These are phyloP conservation scores for Leishmania lainsoni DNA, from an alignment of 208 protist genomes.

Conservation along the genomic window DNA sequence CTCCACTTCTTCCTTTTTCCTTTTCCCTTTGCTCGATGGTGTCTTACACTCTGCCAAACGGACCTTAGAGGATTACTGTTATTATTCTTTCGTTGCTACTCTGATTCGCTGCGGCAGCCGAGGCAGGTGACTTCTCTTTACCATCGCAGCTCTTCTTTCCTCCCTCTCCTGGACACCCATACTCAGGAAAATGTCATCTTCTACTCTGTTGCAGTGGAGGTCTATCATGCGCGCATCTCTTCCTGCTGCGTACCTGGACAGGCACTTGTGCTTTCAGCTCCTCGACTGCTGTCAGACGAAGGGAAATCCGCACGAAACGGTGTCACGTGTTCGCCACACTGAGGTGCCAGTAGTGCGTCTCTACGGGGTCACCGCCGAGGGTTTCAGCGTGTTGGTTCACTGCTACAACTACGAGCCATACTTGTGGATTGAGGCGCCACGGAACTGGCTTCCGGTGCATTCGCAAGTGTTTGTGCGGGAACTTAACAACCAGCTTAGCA, in stretches of 20 bases:
- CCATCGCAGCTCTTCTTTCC: neutral
- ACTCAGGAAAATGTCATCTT: constrained; percentile 19
- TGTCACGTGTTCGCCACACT: constrained; percentile 70
- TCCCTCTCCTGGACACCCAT: neutral
- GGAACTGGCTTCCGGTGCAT: constrained; percentile 76
- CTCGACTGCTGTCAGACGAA: constrained; percentile 90
- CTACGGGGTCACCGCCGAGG: constrained; percentile 93
- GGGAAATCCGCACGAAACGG: constrained; percentile 51
- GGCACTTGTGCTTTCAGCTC: constrained; percentile 81
- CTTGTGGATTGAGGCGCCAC: constrained; percentile 93
- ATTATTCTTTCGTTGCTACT: neutral
- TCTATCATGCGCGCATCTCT: constrained; percentile 39
- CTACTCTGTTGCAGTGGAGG: constrained; percentile 32
- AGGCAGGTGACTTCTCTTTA: neutral
- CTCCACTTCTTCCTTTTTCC: neutral
- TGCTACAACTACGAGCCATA: constrained; percentile 97
- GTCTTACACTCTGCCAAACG: neutral
- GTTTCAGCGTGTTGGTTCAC: constrained; percentile 91
- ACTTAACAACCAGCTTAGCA: constrained; percentile 77
- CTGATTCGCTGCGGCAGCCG: neutral
- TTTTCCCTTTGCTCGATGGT: neutral
- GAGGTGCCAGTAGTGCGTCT: constrained; percentile 92
- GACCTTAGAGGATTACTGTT: too few relatives aligned
- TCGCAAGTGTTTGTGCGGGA: constrained; percentile 68
- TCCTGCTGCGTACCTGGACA: constrained; percentile 43